phyloP scores from a whole-genome alignment of 805 yeast genomes.

The Teunomyces barrocoloradensis region DNA sequence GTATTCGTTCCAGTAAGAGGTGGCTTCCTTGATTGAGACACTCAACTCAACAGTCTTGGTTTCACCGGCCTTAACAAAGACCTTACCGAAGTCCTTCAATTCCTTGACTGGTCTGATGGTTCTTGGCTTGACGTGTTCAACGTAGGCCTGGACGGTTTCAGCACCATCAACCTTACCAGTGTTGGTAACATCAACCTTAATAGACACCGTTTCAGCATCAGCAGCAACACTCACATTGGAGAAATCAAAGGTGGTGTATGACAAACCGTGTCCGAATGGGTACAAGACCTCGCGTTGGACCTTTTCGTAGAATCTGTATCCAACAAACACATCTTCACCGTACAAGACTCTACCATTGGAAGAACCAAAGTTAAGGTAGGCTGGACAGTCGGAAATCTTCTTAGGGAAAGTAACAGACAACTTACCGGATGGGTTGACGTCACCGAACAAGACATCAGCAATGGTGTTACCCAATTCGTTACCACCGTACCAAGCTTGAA shows the following conservation, averaged over 20 bases:
- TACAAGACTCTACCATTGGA: conserved; percentile 54
- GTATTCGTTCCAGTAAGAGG: conserved; percentile 54
- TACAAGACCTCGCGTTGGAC: conserved; percentile 45
- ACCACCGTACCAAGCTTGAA: conserved; percentile 60
- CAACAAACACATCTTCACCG: conserved; percentile 67
- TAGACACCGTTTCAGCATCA: conserved; percentile 27
- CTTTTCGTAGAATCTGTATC: conserved; percentile 61
- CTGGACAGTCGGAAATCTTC: conserved; percentile 52
- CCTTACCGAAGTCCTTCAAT: conserved; percentile 56
- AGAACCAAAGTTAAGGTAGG: conserved; percentile 50
- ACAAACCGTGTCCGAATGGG: conserved; percentile 64
- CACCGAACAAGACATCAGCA: conserved; percentile 61
- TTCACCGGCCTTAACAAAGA: conserved; percentile 45
- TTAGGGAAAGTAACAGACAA: conserved; percentile 55
- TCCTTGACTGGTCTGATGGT: conserved; percentile 57
- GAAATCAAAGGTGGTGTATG: conserved; percentile 52
- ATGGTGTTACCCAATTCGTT: conserved; percentile 56
- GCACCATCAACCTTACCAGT: conserved; percentile 49
- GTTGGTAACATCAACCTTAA: conserved; percentile 44
- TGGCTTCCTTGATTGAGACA: conserved; percentile 48
- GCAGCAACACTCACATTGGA: conserved; percentile 30
- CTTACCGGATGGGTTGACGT: conserved; percentile 59
- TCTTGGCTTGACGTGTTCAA: conserved; percentile 36
- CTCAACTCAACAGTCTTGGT: conserved; percentile 32
- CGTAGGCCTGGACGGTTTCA: conserved; percentile 56